These are phyloP conservation scores for Sugiyamaella neomexicana DNA, from an alignment of 1,139 yeast genomes.

Conservation along the genomic window DNA sequence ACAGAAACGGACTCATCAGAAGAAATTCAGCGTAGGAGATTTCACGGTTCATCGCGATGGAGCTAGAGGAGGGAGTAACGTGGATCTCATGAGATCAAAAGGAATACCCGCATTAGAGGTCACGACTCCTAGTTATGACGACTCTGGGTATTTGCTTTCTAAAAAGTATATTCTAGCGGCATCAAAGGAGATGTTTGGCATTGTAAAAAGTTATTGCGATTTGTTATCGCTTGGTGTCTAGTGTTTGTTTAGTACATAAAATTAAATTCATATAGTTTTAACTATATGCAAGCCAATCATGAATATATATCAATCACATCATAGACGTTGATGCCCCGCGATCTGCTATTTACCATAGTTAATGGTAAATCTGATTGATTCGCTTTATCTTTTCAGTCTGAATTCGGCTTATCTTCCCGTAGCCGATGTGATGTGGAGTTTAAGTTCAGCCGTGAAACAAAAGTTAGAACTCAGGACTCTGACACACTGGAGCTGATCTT, in stretches of 20 bases:
- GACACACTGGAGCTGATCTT: no score
- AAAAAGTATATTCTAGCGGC: slow-evolving; percentile 69
- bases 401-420: no score
- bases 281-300: no score
- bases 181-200: slow-evolving; percentile 67
- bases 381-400: no score
- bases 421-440: no score
- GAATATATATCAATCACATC: no score
- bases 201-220: slow-evolving; percentile 16
- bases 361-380: no score
- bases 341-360: no score
- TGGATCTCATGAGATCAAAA: slow-evolving; percentile 61
- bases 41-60: slow-evolving; percentile 67
- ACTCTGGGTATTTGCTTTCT: slow-evolving; percentile 81
- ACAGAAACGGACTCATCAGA: not conserved
- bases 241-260: not conserved
- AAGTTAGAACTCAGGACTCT: no score
- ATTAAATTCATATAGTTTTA: no score
- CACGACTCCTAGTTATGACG: slow-evolving; percentile 75
- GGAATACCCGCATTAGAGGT: slow-evolving; percentile 52
- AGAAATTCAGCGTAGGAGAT: slow-evolving; percentile 5
- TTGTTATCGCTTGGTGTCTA: slow-evolving; percentile 4
- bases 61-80: slow-evolving; percentile 71
- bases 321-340: no score
- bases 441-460: no score